Percentiles rank a stretch among this genome's conserved stretches.
These are phyloP conservation scores for Verticillium albo-atrum DNA, from an alignment of 2,329 filamentous ascomycete species.

Conservation along the genomic window DNA sequence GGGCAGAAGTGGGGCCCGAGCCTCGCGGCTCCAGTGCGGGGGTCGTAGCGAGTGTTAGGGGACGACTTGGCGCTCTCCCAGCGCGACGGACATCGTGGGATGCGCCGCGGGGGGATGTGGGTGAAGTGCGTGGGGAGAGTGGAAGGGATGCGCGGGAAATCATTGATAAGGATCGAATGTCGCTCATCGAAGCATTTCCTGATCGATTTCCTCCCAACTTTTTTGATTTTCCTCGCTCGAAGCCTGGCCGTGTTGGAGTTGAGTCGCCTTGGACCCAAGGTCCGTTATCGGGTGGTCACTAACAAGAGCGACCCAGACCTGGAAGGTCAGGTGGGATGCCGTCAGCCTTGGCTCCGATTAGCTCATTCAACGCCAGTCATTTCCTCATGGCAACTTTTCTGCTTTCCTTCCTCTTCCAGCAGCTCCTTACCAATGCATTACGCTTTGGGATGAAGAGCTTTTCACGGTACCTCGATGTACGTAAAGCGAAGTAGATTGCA, in stretches of 20 bases:
- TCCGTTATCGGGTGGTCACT: background rate
- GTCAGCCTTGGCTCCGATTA: conserved; percentile 3
- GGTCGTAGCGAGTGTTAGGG: background rate
- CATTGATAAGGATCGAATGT: background rate
- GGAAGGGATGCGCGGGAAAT: background rate
- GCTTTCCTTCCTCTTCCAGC: background rate
- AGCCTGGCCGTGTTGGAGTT: background rate
- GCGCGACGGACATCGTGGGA: background rate
- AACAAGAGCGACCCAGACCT: background rate
- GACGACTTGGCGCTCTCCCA: background rate
- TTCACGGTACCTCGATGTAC: background rate
- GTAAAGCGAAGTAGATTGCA: background rate
- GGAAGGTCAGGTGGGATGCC: conserved; percentile 1
- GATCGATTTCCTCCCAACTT: background rate
- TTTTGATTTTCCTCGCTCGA: background rate
- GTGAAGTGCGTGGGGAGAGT: background rate
- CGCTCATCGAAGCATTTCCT: background rate
- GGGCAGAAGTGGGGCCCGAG: background rate
- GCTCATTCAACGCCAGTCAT: background rate
- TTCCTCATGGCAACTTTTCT: background rate
- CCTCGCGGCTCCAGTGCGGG: background rate
- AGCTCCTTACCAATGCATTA: background rate
- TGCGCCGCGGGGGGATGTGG: background rate
- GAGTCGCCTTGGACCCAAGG: background rate
- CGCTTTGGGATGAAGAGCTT: background rate